Conservation (phyloP, 176 grass and related monocot species). For the Aegilops umbellulata region DNA sequence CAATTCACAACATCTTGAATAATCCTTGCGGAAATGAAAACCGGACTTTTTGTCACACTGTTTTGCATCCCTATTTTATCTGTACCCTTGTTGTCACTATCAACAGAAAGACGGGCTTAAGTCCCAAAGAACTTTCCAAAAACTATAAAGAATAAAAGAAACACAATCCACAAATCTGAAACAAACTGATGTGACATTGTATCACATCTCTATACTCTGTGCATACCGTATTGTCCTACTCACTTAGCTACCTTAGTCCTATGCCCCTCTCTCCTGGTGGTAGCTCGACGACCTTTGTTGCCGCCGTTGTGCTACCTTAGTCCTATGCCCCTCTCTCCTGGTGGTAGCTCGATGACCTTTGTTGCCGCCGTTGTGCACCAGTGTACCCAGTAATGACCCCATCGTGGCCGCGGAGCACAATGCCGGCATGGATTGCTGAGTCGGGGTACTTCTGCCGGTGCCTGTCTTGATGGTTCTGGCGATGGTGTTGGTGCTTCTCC, state of each 20-base stretch:
- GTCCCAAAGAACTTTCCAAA: too few species aligned
- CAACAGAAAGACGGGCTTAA: neutral
- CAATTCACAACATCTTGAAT: conserved; percentile 26
- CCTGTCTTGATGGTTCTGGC: conserved; percentile 51
- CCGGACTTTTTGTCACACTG: conserved; percentile 31
- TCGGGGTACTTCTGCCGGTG: conserved; percentile 63
- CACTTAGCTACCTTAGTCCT: neutral
- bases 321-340: conserved; percentile 40
- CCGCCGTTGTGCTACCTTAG: neutral
- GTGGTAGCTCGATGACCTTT: conserved; percentile 39
- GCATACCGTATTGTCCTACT: neutral
- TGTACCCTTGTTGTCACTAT: conserved; percentile 26
- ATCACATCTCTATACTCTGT: conserved; percentile 44
- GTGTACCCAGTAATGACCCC: conserved; percentile 28
- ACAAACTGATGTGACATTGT: conserved; percentile 36
- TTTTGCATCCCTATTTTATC: conserved; percentile 10
- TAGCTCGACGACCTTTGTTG: conserved; percentile 40
- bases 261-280: conserved; percentile 40
- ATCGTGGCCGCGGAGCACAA: conserved; percentile 33
- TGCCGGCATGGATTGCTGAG: conserved; percentile 59
- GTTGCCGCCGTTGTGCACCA: neutral
- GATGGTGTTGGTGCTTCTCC: conserved; percentile 26
- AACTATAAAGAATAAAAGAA: conserved; percentile 31
- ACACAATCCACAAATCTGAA: conserved; percentile 2
- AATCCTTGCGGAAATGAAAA: conserved; percentile 20